Percentiles rank a stretch among this genome's conserved stretches.
These are phyloP conservation scores for Stagonosporopsis tanaceti DNA, from an alignment of 2,329 filamentous ascomycete species.

Conservation along the genomic window DNA sequence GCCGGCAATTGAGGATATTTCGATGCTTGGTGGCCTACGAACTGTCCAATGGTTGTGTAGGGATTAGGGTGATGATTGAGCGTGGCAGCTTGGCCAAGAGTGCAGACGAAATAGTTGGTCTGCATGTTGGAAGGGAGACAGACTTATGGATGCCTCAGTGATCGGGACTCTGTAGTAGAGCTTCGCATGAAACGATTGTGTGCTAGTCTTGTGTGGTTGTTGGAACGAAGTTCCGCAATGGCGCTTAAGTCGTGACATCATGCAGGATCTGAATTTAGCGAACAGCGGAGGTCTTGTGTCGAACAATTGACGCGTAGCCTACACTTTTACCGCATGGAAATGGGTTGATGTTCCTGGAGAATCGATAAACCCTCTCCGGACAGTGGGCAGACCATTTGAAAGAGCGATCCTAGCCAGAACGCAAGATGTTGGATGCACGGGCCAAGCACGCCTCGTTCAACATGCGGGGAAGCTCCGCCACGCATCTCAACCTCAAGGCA, in stretches of 20 bases:
- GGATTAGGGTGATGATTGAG: slow-evolving; percentile 47
- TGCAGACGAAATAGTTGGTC: slow-evolving; percentile 68
- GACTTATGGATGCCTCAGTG: background rate
- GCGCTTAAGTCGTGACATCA: slow-evolving; percentile 42
- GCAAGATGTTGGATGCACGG: background rate
- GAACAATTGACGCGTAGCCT: background rate
- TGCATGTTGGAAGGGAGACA: slow-evolving; percentile 26
- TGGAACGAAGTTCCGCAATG: slow-evolving; percentile 8
- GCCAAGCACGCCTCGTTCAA: background rate
- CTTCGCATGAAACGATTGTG: background rate
- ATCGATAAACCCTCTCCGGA: background rate
- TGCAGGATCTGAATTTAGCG: slow-evolving; percentile 14
- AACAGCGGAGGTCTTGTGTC: slow-evolving; percentile 4
- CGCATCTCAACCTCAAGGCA: background rate
- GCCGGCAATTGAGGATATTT: slow-evolving; percentile 53
- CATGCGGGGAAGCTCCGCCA: slow-evolving; percentile 6
- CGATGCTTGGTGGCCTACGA: slow-evolving; percentile 60
- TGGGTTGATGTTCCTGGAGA: background rate
- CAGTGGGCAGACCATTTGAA: too few relatives aligned
- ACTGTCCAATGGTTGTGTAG: slow-evolving; percentile 58
- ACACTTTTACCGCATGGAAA: background rate
- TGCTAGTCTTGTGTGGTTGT: slow-evolving; percentile 1
- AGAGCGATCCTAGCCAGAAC: too few relatives aligned
- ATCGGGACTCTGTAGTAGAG: background rate
- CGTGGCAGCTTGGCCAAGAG: slow-evolving; percentile 62